These are phyloP conservation scores for Blechomonas ayalai DNA, from an alignment of 208 protist species.

Conservation along the genomic window DNA sequence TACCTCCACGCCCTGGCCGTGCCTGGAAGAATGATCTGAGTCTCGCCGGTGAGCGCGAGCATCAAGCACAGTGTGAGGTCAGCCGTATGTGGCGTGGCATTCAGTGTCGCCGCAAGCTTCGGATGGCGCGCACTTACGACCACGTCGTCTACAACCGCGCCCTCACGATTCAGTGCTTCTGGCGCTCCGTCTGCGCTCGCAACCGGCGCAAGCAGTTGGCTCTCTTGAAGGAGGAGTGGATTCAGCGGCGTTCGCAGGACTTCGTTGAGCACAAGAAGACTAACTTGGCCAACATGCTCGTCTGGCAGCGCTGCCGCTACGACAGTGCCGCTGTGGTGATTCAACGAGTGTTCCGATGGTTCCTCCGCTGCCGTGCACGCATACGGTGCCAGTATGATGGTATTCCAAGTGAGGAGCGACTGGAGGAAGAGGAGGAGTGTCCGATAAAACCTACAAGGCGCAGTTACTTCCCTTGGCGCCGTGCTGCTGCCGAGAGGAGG, in stretches of 20 bases:
- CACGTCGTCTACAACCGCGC: constrained; percentile 40
- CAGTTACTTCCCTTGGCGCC: constrained; percentile 72
- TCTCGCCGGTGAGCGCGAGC: constrained; percentile 42
- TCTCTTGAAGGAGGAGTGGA: constrained; percentile 36
- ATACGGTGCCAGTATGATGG: constrained; percentile 5
- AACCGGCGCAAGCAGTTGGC: constrained; percentile 24
- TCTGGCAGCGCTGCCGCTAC: constrained; percentile 66
- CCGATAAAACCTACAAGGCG: constrained; percentile 21
- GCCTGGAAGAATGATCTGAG: constrained; percentile 49
- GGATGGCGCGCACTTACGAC: constrained; percentile 27
- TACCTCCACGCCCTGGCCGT: constrained; percentile 24
- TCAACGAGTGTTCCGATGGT: constrained; percentile 64
- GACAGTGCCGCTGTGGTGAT: constrained; percentile 57
- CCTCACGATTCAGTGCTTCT: constrained; percentile 75
- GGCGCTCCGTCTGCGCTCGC: constrained; percentile 38
- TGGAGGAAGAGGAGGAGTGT: constrained; percentile 22
- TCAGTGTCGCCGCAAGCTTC: constrained; percentile 48
- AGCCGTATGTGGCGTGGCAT: constrained; percentile 78
- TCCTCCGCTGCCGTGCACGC: constrained; percentile 21
- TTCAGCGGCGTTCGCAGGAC: constrained; percentile 20
- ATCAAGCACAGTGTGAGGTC: constrained; percentile 55
- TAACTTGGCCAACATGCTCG: constrained; percentile 37
- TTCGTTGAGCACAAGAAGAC: constrained; percentile 24
- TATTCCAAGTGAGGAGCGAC: constrained; percentile 13
- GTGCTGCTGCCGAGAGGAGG: not conserved